Conservation (phyloP, 139 green algal genomes). For the Micromonas commoda region DNA sequence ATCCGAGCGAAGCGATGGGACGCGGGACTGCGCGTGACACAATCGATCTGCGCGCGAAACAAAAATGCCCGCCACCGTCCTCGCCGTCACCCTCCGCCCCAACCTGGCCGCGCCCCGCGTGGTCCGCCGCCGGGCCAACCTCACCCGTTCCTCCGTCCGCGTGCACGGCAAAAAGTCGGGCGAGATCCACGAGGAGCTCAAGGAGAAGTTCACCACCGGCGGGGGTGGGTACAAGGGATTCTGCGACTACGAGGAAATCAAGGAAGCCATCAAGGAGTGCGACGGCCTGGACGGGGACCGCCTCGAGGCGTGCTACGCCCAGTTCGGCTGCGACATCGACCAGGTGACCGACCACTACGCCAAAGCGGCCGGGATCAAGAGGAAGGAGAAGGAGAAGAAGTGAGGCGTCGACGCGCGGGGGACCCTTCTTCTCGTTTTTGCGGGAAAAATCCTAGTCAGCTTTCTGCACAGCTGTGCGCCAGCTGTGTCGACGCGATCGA, state of each 20-base stretch:
- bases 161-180: not conserved
- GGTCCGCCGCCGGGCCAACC: too few relatives aligned
- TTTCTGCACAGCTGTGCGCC: too few relatives aligned
- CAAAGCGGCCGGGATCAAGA: conserved; percentile 21
- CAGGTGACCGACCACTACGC: conserved; percentile 27
- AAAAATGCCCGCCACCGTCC: too few relatives aligned
- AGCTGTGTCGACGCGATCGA: too few relatives aligned
- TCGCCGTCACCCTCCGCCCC: too few relatives aligned
- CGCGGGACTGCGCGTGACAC: too few relatives aligned
- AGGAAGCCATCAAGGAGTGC: conserved; percentile 26
- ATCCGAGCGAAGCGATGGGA: too few relatives aligned
- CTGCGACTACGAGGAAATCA: conserved; percentile 24
- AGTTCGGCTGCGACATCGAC: conserved; percentile 19
- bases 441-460: not conserved
- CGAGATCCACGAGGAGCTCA: not conserved
- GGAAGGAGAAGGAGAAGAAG: not conserved
- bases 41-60: too few relatives aligned
- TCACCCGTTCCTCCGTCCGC: too few relatives aligned
- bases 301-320: conserved; percentile 21
- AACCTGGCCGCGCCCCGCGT: too few relatives aligned
- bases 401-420: too few relatives aligned
- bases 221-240: conserved; percentile 9
- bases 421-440: too few relatives aligned
- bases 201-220: conserved; percentile 24
- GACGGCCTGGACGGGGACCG: conserved; percentile 19